Conservation (phyloP, 1,284 basidiomycete genomes). For the Boletus smithii region DNA sequence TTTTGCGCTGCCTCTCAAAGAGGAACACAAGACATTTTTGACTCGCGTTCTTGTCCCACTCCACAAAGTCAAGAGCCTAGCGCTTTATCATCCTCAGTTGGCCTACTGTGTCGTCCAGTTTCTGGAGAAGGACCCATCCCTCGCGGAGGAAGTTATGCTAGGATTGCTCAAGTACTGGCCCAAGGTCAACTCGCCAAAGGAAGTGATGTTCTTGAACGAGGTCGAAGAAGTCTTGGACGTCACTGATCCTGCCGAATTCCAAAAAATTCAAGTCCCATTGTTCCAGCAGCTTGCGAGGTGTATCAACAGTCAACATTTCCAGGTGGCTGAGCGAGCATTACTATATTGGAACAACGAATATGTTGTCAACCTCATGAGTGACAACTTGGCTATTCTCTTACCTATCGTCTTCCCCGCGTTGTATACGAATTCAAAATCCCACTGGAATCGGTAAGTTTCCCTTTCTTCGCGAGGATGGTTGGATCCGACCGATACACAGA, state of each 20-base stretch:
- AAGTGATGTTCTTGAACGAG: slow-evolving; percentile 99
- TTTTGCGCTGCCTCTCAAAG: slow-evolving; percentile 96
- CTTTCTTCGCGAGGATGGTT: slow-evolving; percentile 1
- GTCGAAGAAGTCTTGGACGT: slow-evolving; percentile 99
- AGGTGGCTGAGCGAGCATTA: slow-evolving; percentile 91
- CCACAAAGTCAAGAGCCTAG: slow-evolving; percentile 96
- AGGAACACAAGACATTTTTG: slow-evolving; percentile 98
- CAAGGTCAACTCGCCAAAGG: slow-evolving; percentile 99
- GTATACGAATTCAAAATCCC: slow-evolving; percentile 94
- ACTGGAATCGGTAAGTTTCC: slow-evolving; percentile 90
- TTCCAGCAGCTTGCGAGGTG: slow-evolving; percentile 96
- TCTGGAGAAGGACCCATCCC: slow-evolving; percentile 90
- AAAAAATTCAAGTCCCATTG: slow-evolving; percentile 91
- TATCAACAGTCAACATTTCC: slow-evolving; percentile 99
- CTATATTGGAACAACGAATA: slow-evolving; percentile 99
- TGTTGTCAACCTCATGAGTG: slow-evolving; percentile 98
- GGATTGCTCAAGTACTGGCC: slow-evolving; percentile 98
- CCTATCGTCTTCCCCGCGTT: slow-evolving; percentile 98
- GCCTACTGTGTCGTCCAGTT: slow-evolving; percentile 99
- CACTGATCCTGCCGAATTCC: slow-evolving; percentile 95
- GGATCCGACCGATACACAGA: slow-evolving; percentile 41
- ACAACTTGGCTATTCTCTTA: slow-evolving; percentile 86
- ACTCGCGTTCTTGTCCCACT: slow-evolving; percentile 94
- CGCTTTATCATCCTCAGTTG: slow-evolving; percentile 96
- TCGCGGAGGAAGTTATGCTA: slow-evolving; percentile 95